Conservation (phyloP, 1,284 basidiomycete genomes). For the Agroathelia rolfsii region DNA sequence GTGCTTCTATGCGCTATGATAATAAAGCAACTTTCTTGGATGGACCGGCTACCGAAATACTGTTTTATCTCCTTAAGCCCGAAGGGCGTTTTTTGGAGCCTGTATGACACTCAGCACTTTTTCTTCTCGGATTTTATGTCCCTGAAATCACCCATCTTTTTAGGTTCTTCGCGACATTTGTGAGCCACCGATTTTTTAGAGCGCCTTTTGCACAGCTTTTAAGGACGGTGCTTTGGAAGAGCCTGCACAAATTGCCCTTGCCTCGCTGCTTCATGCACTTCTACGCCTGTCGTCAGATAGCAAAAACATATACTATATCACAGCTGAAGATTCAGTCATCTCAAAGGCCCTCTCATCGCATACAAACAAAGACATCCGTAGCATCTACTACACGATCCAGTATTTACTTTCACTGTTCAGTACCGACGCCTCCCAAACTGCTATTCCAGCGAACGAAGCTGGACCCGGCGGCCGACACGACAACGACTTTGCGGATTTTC, state of each 20-base stretch:
- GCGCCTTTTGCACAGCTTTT: slow-evolving; percentile 31
- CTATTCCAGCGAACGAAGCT: slow-evolving; percentile 14
- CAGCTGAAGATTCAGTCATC: slow-evolving; percentile 25
- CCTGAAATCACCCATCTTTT: no score
- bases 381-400: slow-evolving; percentile 32
- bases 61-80: slow-evolving; percentile 34
- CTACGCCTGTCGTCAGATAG: slow-evolving; percentile 29
- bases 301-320: slow-evolving; percentile 26
- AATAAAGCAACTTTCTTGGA: slow-evolving; percentile 34
- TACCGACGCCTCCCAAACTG: no score
- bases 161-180: slow-evolving; percentile 34
- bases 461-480: slow-evolving; percentile 55
- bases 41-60: slow-evolving; percentile 24
- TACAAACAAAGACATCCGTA: slow-evolving; percentile 20
- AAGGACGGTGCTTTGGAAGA: slow-evolving; percentile 24
- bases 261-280: slow-evolving; percentile 41
- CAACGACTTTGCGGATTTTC: slow-evolving; percentile 52
- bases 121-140: no score
- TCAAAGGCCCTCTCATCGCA: slow-evolving; percentile 27
- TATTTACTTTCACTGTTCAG: no score
- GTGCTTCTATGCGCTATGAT: slow-evolving; percentile 34
- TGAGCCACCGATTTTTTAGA: slow-evolving; percentile 48
- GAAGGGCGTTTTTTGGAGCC: slow-evolving; percentile 29
- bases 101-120: slow-evolving; percentile 29
- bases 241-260: slow-evolving; percentile 29